Conservation (phyloP, 2,329 filamentous ascomycete species). For the Fusarium paranaense region DNA sequence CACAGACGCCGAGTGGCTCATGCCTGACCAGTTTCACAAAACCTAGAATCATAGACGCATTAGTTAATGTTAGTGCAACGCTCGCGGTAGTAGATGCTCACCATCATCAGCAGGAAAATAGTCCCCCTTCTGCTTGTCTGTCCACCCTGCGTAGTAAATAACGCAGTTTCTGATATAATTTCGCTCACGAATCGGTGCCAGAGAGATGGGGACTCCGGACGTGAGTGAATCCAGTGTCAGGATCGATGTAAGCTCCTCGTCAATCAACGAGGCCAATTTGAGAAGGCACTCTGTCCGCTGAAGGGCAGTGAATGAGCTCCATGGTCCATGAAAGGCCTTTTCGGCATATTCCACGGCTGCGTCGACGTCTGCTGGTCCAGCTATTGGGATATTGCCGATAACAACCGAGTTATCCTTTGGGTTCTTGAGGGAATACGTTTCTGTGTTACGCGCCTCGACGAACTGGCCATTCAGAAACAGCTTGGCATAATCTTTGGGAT, state of each 20-base stretch:
- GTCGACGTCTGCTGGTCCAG: conserved; percentile 11
- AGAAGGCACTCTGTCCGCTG: conserved; percentile 22
- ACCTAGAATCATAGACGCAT: not conserved
- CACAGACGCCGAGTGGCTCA: conserved; percentile 25
- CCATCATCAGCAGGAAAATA: conserved; percentile 26
- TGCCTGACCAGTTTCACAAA: conserved; percentile 23
- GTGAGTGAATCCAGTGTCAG: conserved; percentile 20
- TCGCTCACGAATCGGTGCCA: conserved; percentile 19
- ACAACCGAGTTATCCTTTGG: conserved; percentile 1
- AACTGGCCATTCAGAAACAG: not conserved
- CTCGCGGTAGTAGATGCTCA: not conserved
- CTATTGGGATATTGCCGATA: conserved; percentile 9
- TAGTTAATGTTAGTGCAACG: not conserved
- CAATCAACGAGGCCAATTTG: conserved; percentile 20
- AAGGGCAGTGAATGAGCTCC: conserved; percentile 17
- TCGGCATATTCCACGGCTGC: conserved; percentile 17
- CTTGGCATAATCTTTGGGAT: not conserved
- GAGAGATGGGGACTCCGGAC: conserved; percentile 21
- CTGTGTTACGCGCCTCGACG: not conserved
- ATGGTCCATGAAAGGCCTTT: conserved; percentile 17
- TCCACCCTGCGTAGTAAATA: conserved; percentile 27
- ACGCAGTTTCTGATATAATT: conserved; percentile 25
- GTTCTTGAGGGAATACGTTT: not conserved
- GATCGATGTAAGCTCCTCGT: conserved; percentile 13
- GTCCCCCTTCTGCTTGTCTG: conserved; percentile 26